Conservation (phyloP, 805 yeast species). For the Metschnikowia corniflorae region DNA sequence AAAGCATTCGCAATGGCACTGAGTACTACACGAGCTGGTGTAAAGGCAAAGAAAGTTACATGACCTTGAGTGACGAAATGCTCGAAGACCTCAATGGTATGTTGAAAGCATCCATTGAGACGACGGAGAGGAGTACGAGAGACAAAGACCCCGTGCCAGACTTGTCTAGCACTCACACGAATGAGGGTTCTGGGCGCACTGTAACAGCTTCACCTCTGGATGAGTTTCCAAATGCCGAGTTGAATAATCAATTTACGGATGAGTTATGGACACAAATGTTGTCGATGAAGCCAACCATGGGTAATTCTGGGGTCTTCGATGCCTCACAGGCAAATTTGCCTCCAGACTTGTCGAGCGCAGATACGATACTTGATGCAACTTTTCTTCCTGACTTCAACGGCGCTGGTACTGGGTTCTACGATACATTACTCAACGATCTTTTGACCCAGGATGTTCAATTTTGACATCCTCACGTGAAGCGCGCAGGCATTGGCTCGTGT, state of each 20-base stretch:
- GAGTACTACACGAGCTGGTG: conserved; percentile 16
- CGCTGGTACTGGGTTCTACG: conserved; percentile 13
- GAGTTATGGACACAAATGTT: conserved; percentile 18
- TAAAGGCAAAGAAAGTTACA: conserved; percentile 15
- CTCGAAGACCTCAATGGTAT: conserved; percentile 15
- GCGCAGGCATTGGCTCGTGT: too few species aligned
- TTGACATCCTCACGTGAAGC: not conserved
- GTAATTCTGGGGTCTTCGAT: conserved; percentile 6
- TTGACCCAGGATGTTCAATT: conserved; percentile 1
- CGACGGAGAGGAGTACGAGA: conserved; percentile 3
- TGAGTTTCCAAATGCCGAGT: not conserved
- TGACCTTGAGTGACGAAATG: conserved; percentile 13
- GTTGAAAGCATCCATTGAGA: conserved; percentile 8
- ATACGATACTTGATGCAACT: not conserved
- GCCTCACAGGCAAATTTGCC: conserved; percentile 10
- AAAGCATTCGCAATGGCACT: conserved; percentile 11
- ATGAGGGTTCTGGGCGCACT: conserved; percentile 1
- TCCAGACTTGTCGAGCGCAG: conserved; percentile 3
- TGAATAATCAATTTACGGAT: conserved; percentile 8
- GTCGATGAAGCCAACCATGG: conserved; percentile 13
- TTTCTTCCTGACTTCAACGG: conserved; percentile 4
- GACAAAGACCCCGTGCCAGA: conserved; percentile 4
- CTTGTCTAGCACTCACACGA: not conserved
- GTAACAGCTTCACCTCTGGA: conserved; percentile 2
- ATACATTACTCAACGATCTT: conserved; percentile 9